These are phyloP conservation scores for Mycotypha africana DNA, from an alignment of 371 early-diverging fungal genomes.

Conservation along the genomic window DNA sequence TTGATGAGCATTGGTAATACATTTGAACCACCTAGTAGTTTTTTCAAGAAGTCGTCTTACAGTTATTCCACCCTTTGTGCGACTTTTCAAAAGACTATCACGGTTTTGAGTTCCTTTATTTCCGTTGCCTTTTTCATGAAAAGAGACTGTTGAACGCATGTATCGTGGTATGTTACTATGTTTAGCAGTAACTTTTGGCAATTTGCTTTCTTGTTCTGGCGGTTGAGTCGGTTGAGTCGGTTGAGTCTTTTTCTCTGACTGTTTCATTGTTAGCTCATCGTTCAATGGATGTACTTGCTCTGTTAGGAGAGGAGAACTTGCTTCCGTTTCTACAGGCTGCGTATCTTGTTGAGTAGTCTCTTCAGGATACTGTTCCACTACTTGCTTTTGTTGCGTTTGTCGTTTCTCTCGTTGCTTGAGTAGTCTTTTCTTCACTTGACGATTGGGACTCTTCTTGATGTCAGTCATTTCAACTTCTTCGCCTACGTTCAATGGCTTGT, in stretches of 20 bases:
- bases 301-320: neutral
- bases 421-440: no score
- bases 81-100: neutral
- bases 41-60: slow-evolving; percentile 1
- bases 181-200: neutral
- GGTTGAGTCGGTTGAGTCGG: neutral
- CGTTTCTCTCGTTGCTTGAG: neutral
- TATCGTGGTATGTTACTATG: slow-evolving; percentile 11
- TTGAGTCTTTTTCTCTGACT: neutral
- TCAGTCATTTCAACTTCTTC: no score
- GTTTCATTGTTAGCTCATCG: neutral
- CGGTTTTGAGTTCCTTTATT: slow-evolving; percentile 1
- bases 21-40: neutral
- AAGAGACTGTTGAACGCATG: slow-evolving; percentile 15
- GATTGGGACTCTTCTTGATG: no score
- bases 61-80: slow-evolving; percentile 5
- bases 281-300: neutral
- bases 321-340: no score
- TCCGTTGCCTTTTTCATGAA: neutral
- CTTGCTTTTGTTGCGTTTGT: neutral
- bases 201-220: no score
- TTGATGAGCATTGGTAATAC: no score
- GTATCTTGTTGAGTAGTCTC: no score
- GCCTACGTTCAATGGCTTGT: no score
- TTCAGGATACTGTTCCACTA: no score